These are phyloP conservation scores for Pythium insidiosum DNA, from an alignment of 352 stramenopile species.

Conservation along the genomic window DNA sequence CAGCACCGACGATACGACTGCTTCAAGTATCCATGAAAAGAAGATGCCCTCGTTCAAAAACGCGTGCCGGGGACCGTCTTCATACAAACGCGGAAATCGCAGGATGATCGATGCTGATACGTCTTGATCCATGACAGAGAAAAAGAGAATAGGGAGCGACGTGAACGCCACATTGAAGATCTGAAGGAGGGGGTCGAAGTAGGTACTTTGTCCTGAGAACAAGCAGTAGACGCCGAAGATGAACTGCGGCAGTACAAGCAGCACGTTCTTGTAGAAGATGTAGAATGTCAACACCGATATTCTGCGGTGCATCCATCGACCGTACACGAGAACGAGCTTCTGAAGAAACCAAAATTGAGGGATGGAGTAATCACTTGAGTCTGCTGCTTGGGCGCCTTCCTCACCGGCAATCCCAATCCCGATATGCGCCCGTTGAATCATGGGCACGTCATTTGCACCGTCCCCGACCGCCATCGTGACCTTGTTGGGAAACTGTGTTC, in stretches of 20 bases:
- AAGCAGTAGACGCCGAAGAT: constrained; percentile 67
- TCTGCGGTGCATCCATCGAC: constrained; percentile 87
- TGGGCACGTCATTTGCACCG: constrained; percentile 93
- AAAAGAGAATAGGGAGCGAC: constrained; percentile 53
- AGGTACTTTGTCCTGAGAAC: constrained; percentile 81
- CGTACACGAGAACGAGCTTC: constrained; percentile 87
- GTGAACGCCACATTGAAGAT: constrained; percentile 78
- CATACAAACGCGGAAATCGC: constrained; percentile 66
- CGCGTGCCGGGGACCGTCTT: constrained; percentile 42
- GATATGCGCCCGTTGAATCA: constrained; percentile 92
- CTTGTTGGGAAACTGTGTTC: constrained; percentile 55
- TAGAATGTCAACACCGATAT: constrained; percentile 87
- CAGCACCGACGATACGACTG: constrained; percentile 58
- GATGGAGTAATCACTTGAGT: constrained; percentile 92
- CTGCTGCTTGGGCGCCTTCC: constrained; percentile 90
- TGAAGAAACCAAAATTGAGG: constrained; percentile 89
- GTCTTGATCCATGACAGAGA: constrained; percentile 73
- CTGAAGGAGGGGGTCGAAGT: constrained; percentile 66
- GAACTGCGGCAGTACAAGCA: constrained; percentile 65
- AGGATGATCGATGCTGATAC: constrained; percentile 53
- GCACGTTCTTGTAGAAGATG: constrained; percentile 93
- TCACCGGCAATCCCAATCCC: constrained; percentile 89
- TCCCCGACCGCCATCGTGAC: constrained; percentile 89
- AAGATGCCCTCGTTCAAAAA: constrained; percentile 65
- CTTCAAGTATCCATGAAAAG: constrained; percentile 52